Percentiles rank a stretch among this genome's conserved stretches.
Conservation (phyloP, 2,329 filamentous ascomycete species). For the Penicillium sp. region DNA sequence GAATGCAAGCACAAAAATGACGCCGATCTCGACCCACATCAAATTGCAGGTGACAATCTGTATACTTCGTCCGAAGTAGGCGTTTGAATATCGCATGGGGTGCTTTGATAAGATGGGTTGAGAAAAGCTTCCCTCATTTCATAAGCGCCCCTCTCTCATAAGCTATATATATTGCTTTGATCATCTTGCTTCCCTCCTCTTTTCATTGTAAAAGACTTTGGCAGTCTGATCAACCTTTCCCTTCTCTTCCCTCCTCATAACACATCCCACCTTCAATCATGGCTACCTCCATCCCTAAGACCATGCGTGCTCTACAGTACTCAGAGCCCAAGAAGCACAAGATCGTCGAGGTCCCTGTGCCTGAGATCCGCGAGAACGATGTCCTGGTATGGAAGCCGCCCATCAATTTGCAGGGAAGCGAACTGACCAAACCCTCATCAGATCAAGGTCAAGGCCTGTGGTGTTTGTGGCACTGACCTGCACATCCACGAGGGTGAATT, state of each 20-base stretch:
- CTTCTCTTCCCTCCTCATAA: not conserved
- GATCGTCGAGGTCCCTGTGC: slow-evolving; percentile 16
- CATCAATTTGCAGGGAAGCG: not conserved
- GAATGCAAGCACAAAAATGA: not conserved
- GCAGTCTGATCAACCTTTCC: not conserved
- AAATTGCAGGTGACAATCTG: not conserved
- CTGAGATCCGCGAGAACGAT: slow-evolving; percentile 17
- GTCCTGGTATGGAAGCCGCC: slow-evolving; percentile 10
- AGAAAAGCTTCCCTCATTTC: not conserved
- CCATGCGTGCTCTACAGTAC: slow-evolving; percentile 18
- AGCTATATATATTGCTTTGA: not conserved
- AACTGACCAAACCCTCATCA: not conserved
- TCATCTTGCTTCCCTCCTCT: not conserved
- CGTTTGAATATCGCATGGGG: not conserved
- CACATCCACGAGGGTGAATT: slow-evolving; percentile 65
- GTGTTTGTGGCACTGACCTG: slow-evolving; percentile 59
- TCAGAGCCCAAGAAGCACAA: slow-evolving; percentile 12
- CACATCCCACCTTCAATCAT: not conserved
- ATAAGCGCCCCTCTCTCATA: not conserved
- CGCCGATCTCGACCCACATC: slow-evolving; percentile 2
- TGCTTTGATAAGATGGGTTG: not conserved
- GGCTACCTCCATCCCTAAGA: slow-evolving; percentile 12
- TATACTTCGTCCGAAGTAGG: slow-evolving; percentile 1
- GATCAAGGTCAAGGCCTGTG: slow-evolving; percentile 63
- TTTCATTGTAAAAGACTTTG: not conserved